A percentile compares a stretch with the other conserved stretches of the same genome.
phyloP scores from a whole-genome alignment of 2,329 filamentous ascomycete species.

The Harringtonia aguacate region DNA sequence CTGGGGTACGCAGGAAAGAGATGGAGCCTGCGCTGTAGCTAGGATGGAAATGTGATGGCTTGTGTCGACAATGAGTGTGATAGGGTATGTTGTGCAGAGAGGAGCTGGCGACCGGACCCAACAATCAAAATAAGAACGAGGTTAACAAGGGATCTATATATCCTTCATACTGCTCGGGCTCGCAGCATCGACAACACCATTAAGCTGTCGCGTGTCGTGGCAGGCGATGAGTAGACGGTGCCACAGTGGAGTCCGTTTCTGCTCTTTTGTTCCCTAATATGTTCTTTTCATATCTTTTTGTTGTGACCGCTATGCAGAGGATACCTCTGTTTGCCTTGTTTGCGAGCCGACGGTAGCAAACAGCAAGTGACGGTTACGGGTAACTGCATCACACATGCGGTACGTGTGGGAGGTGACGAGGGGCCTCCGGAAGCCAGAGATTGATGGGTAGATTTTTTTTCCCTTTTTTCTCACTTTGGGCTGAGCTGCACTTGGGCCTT shows the following conservation, averaged over 20 bases:
- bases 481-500: not conserved
- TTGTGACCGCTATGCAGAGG: not conserved
- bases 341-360: slow-evolving; percentile 3
- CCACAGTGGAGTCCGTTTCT: slow-evolving; percentile 5
- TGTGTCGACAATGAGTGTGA: not conserved
- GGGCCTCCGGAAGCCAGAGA: not conserved
- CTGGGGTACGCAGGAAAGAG: too few relatives aligned
- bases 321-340: slow-evolving; percentile 3
- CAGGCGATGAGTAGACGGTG: slow-evolving; percentile 6
- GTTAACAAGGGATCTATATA: slow-evolving; percentile 8
- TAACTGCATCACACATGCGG: slow-evolving; percentile 1
- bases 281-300: not conserved
- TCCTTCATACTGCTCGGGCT: slow-evolving; percentile 4
- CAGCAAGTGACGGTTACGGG: slow-evolving; percentile 2
- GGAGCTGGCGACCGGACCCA: not conserved
- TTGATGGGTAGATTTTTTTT: slow-evolving; percentile 2
- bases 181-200: slow-evolving; percentile 6
- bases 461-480: not conserved
- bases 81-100: not conserved
- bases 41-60: too few relatives aligned
- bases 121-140: slow-evolving; percentile 1
- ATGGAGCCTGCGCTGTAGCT: not conserved
- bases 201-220: slow-evolving; percentile 8
- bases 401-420: slow-evolving; percentile 2
- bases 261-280: not conserved